Conservation (phyloP, 2,329 filamentous ascomycete species). For the Myriosclerotinia duriaeana region DNA sequence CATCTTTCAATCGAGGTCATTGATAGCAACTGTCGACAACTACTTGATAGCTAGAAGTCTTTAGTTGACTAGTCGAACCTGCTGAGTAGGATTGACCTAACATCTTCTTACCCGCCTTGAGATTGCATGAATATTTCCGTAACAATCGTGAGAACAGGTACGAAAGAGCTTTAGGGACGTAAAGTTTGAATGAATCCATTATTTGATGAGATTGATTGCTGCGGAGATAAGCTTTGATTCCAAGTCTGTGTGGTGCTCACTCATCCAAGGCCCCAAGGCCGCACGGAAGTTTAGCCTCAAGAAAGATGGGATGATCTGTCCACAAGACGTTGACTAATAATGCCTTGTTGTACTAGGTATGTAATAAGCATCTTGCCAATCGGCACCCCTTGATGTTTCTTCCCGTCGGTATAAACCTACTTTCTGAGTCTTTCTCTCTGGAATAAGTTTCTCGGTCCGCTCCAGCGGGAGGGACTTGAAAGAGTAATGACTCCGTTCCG, state of each 20-base stretch:
- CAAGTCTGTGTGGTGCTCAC: conserved; percentile 8
- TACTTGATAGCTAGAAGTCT: background rate
- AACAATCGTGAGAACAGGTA: background rate
- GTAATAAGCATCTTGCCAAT: conserved; percentile 8
- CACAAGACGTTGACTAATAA: conserved; percentile 11
- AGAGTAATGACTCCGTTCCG: background rate
- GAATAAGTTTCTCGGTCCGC: conserved; percentile 16
- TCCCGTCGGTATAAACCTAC: conserved; percentile 19
- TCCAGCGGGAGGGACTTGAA: conserved; percentile 4
- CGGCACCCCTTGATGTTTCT: conserved; percentile 3
- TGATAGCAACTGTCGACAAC: background rate
- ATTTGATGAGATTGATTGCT: conserved; percentile 14
- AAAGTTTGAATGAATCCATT: conserved; percentile 4
- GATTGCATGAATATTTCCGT: background rate
- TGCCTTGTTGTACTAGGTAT: background rate
- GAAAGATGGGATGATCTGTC: conserved; percentile 24
- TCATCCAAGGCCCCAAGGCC: conserved; percentile 10
- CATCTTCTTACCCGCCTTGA: background rate
- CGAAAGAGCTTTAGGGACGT: background rate
- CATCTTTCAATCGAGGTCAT: background rate
- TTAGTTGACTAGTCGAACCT: background rate
- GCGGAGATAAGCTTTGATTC: conserved; percentile 18
- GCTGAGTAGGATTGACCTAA: background rate
- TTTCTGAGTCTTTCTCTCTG: background rate
- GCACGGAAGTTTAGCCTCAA: conserved; percentile 16